phyloP scores from a whole-genome alignment of 1,284 basidiomycete species.

The Microbotryomycetes sp. region DNA sequence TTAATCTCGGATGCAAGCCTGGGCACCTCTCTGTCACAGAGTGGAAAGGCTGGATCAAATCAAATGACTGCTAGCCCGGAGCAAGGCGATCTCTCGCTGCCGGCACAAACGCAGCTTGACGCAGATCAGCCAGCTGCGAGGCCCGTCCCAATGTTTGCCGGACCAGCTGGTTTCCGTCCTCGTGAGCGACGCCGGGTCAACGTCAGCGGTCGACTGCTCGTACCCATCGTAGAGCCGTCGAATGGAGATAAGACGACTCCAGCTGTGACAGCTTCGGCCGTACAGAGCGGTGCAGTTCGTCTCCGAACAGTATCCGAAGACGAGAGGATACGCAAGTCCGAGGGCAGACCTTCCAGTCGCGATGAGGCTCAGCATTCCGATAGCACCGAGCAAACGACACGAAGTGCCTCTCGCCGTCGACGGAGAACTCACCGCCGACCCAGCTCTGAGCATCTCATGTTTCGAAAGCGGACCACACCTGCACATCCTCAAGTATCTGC shows the following conservation, averaged over 20 bases:
- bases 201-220: slow-evolving; percentile 12
- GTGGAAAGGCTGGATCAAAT: no score
- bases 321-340: neutral
- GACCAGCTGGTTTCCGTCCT: slow-evolving; percentile 4
- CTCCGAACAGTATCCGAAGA: neutral
- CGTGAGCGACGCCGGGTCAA: slow-evolving; percentile 25
- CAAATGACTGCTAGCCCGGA: no score
- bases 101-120: neutral
- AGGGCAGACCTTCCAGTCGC: neutral
- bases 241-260: neutral
- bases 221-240: neutral
- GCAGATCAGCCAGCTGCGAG: neutral
- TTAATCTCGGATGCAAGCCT: neutral
- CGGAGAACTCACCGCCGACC: neutral
- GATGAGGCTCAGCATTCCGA: neutral
- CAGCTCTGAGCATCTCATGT: neutral
- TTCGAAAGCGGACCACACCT: neutral
- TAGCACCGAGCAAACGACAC: neutral
- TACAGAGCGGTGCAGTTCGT: neutral
- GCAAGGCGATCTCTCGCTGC: no score
- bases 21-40: neutral
- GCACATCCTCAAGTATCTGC: slow-evolving; percentile 46
- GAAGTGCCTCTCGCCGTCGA: neutral
- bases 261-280: neutral
- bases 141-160: neutral